A percentile compares a stretch with the other conserved stretches of the same genome.
Conservation (phyloP, 352 stramenopile species). For the Pythium graminicola region DNA sequence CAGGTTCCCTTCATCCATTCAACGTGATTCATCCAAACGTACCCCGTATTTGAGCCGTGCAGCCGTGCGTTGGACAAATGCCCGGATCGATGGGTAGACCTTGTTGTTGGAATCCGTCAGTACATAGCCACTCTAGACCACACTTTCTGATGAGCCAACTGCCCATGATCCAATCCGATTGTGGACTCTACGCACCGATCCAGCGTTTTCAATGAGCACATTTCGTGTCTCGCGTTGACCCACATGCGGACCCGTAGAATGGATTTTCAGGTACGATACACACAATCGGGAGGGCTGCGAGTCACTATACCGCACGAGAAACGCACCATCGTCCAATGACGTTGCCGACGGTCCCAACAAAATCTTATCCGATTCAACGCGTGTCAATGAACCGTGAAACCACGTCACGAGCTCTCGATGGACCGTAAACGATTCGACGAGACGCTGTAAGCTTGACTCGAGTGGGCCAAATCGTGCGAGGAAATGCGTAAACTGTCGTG, state of each 20-base stretch:
- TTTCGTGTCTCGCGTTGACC: slow-evolving; percentile 61
- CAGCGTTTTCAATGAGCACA: slow-evolving; percentile 60
- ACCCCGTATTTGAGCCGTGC: slow-evolving; percentile 57
- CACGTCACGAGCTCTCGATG: slow-evolving; percentile 57
- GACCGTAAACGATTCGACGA: slow-evolving; percentile 54
- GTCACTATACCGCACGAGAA: slow-evolving; percentile 75
- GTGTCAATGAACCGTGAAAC: slow-evolving; percentile 62
- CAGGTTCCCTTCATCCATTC: background rate
- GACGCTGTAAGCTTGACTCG: slow-evolving; percentile 42
- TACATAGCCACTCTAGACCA: slow-evolving; percentile 34
- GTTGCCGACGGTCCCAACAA: slow-evolving; percentile 19
- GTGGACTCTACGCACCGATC: slow-evolving; percentile 5
- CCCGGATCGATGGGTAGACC: slow-evolving; percentile 52
- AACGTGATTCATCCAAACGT: slow-evolving; percentile 13
- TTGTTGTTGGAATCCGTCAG: slow-evolving; percentile 41
- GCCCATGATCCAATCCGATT: background rate
- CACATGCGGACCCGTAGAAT: slow-evolving; percentile 22
- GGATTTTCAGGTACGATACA: slow-evolving; percentile 72
- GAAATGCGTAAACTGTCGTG: slow-evolving; percentile 57
- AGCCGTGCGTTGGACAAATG: slow-evolving; percentile 55
- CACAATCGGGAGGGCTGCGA: slow-evolving; percentile 72
- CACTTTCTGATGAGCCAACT: background rate
- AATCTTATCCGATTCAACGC: slow-evolving; percentile 40
- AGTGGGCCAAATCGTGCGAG: slow-evolving; percentile 68
- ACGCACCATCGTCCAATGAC: slow-evolving; percentile 46